Evolutionary conservation across 768 basidiomycete genomes (phyloP).

Genomic region (Candolleomyces eurysporus): DNA sequence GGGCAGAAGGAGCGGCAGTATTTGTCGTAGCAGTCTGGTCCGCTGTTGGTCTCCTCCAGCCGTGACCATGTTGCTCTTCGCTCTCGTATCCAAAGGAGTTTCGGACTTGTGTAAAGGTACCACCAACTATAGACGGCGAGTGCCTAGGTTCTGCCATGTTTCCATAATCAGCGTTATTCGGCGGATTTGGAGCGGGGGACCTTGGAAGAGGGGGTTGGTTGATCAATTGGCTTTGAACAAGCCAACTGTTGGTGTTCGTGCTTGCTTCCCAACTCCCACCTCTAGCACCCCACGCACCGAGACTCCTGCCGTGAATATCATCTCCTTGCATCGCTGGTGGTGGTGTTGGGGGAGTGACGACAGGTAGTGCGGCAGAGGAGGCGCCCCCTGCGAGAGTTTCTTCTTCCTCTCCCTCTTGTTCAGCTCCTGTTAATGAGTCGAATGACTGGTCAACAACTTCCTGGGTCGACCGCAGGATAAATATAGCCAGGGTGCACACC

Average conservation of each 20-base stretch:
- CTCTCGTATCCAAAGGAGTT: constrained; percentile 17
- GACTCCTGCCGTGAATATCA: neutral
- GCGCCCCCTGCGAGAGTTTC: neutral
- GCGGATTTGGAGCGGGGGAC: constrained; percentile 6
- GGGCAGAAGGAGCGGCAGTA: constrained; percentile 22
- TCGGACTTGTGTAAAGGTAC: constrained; percentile 17
- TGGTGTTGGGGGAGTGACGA: neutral
- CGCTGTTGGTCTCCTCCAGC: neutral
- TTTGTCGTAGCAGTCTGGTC: constrained; percentile 21
- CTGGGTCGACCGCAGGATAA: no score
- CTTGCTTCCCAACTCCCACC: constrained; percentile 1
- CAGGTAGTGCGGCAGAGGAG: neutral
- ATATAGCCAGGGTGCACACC: no score
- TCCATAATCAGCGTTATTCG: constrained; percentile 14
- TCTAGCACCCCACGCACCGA: neutral
- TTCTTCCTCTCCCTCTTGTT: neutral
- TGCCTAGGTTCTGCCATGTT: constrained; percentile 19
- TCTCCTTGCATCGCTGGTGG: neutral
- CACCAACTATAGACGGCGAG: constrained; percentile 18
- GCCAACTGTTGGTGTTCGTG: neutral
- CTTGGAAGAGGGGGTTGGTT: constrained; percentile 15
- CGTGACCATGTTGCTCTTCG: constrained; percentile 13
- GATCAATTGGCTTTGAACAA: neutral
- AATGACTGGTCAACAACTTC: no score
- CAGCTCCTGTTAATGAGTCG: neutral